Base-by-base conservation (phyloP, 225 moss, liverwort and hornwort genomes). In the Sphagnum tenellum region DNA sequence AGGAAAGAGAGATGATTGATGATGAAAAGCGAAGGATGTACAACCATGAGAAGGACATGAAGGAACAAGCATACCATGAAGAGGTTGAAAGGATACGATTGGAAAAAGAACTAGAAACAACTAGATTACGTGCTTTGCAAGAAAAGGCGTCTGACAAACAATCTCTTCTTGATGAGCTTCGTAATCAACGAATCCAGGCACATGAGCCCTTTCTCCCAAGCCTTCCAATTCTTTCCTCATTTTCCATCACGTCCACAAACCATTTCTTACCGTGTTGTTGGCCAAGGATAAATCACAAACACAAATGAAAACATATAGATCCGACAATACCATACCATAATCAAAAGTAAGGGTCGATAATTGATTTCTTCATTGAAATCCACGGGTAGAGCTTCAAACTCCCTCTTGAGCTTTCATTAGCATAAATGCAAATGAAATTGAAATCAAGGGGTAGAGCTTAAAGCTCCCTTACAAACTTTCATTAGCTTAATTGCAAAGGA, bases 1-100 rank as follows among this genome's bases (percentile, higher is more conserved):
- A 84, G 75, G 69, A 85, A 6, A 74, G 12, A 61, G 89, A 93
- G 65, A 49, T 81, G 53, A 78, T 93, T 70, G 93, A 98, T 50
- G 87, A 90, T 51, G 86, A 85, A 14, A 89, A 82, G 62, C 60
- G 85, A 2, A 74, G 78, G n/a, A 70, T 80, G 11, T 98, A 93
- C 1, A 74, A 61, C 12, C 89, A 87, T 67, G 83, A 84, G 50
- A 98, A 88, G 70, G 90, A 89, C 46, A 78, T 82, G 74, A 70
- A 62, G 45, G 87, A 86, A 4, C 86, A 87, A 66, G 86, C 84
- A 1, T 78, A 86, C 12, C 77, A 73, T 73, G 93, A 87, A 11
- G 85, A 83, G 54, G 51, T 76, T n/a, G 86, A 89, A 45, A 82
- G 81, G 56, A 82, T 91, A 5, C 79, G 69, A 46, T 82, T 78